Base-by-base conservation (phyloP, 192 early-diverging fungal genomes). In the Coemansia sp. region DNA sequence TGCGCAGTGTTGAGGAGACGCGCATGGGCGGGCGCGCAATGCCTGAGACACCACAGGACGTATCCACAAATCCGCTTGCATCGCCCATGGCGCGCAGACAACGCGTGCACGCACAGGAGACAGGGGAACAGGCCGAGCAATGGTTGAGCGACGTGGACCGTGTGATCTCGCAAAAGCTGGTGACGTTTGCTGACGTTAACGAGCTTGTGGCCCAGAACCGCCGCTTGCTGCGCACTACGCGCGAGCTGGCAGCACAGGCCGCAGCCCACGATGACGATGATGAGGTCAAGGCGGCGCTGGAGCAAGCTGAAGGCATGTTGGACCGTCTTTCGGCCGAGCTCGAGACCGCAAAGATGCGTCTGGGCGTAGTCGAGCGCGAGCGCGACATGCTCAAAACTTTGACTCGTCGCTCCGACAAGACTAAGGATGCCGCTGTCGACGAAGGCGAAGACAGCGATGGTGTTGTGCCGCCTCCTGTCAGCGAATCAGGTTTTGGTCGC, bases 191-290 rank as follows among this genome's bases (percentile, higher is more conserved):
- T 1, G 74, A 88, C 19, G 61, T 88, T 24, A 70, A 72, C 21
- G 82, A 85, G 29, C 68, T 90, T 22, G 83, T 86, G 25, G 75
- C 84, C 21, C 87, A 90, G 66, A 88, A 88, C 77, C 85, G 84
- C 54, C 74, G 84, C 6, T 82, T 90, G 58, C 75, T 86, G 42
- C 85, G 84, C 32, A 82, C 80, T 2, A 85, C 86, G 21, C 86
- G 89, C 8, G 73, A 87, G 42, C 65, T 88, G 46, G 84, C 84
- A 4, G 71, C 68, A 33, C 84, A 86, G 52, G 72, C 84, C 4
- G 78, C 78, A 32, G 68, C 77, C 17, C 83, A 88, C 30, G 70
- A 78, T 46, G 69, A 78, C 36, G 83, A 87, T 46, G 76, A 70
- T 30, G 73, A 78, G 32, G 81, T 76, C 17, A 76, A 83, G 67